Percentiles rank a stretch among this genome's conserved stretches.
These are phyloP conservation scores for Angomonas deanei DNA, from an alignment of 208 protist genomes.

Conservation along the genomic window DNA sequence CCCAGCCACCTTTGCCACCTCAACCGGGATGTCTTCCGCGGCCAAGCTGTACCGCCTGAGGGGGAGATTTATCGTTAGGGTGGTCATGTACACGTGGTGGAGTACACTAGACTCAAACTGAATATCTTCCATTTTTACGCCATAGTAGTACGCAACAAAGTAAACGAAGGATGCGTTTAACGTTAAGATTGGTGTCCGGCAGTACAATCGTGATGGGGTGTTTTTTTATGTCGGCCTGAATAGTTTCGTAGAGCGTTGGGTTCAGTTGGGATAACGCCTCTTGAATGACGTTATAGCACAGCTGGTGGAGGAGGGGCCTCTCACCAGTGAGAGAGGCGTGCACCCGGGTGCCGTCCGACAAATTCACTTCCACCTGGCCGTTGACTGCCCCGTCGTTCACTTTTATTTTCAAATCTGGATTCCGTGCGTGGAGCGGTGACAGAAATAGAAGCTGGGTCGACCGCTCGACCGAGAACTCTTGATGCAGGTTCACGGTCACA, in stretches of 20 bases:
- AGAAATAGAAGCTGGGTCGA: background rate
- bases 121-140: constrained; percentile 31
- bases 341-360: too few species aligned
- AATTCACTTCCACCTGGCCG: too few species aligned
- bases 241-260: background rate
- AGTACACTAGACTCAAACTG: background rate
- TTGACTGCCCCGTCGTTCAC: too few species aligned
- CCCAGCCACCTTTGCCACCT: constrained; percentile 22
- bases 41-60: background rate
- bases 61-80: constrained; percentile 12
- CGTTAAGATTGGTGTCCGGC: constrained; percentile 24
- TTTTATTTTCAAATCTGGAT: background rate
- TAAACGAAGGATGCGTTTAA: constrained; percentile 40
- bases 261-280: background rate
- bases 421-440: background rate
- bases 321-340: too few species aligned
- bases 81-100: constrained; percentile 5
- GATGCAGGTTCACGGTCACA: background rate
- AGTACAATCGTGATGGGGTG: constrained; percentile 49
- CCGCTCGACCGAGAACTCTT: background rate
- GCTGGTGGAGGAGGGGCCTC: too few species aligned
- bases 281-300: too few species aligned
- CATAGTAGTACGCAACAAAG: constrained; percentile 63
- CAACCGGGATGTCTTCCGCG: constrained; percentile 1
- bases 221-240: constrained; percentile 5